Conservation (phyloP, 257 asterid genomes). For the Solanum clarkiae region DNA sequence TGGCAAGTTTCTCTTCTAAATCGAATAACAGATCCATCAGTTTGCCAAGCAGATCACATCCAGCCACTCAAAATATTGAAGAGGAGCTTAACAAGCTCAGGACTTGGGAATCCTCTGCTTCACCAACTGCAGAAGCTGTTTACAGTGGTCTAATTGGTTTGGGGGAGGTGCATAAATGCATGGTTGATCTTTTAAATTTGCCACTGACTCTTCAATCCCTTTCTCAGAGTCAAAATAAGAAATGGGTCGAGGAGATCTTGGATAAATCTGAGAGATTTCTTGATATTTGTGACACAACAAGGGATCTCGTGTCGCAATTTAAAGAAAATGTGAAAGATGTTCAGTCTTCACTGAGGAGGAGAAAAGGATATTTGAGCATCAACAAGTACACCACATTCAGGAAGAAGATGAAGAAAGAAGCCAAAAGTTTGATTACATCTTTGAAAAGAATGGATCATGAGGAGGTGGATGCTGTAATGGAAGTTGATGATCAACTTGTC, state of each 20-base stretch:
- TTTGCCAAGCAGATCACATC: conserved; percentile 24
- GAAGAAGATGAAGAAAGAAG: conserved; percentile 8
- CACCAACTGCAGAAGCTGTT: background rate
- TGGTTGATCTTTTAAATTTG: conserved; percentile 2
- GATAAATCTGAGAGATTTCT: conserved; percentile 2
- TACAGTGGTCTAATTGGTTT: background rate
- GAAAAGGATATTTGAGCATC: background rate
- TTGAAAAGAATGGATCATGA: background rate
- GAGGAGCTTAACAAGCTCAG: conserved; percentile 12
- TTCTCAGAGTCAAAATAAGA: background rate
- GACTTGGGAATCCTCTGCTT: background rate
- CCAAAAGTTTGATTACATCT: background rate
- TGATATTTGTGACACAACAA: conserved; percentile 4
- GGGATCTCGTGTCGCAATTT: background rate
- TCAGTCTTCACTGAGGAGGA: background rate
- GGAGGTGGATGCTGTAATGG: background rate
- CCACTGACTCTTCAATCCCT: conserved; percentile 3
- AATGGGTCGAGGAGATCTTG: conserved; percentile 2
- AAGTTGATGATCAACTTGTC: background rate
- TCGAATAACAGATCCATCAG: conserved; percentile 17
- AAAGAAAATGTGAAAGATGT: conserved; percentile 2
- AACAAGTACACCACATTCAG: conserved; percentile 1
- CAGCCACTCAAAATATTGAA: conserved; percentile 13
- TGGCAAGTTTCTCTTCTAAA: conserved; percentile 11
- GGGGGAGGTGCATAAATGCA: background rate